Base-by-base conservation (phyloP, 2,329 filamentous ascomycete species). In the Cryphonectria carpinicola region DNA sequence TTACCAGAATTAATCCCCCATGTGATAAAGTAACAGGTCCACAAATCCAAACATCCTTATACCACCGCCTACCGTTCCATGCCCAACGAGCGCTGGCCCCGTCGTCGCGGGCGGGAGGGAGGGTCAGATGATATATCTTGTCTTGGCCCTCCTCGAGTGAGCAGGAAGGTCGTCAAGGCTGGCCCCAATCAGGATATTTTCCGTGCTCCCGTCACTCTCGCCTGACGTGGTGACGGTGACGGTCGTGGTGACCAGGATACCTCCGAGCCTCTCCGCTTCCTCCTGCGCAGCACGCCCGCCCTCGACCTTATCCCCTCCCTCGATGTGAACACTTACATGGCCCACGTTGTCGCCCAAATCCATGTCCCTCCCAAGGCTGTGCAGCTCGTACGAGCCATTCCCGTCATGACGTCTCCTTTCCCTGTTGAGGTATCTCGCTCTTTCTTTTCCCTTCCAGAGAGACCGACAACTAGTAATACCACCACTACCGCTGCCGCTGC, bases 171-270 rank as follows among this genome's bases (percentile, higher is more conserved):
- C 43, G 14, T 63, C 46, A 19, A 32, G 14, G 8, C 32, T 10
- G 41, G 68, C 46, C 49, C 65, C 22, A 4, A 39, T 32, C 56
- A 72, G 35, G n/a, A 72, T 71, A 4, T 54, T 64, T 46, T 71
- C 63, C 17, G 63, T 69, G 32, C 69, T 69, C n/a, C n/a, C 52
- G 60, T 69, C 69, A 32, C 49, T 58, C 11, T 65, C 66, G 41
- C 64, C 65, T 17, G 69, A 65, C 66, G 58, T 70, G 19, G 64
- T 61, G 63, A 66, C 69, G 46, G 66, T 56, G 60, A 70, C 32
- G 32, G 69, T 71, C 10, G 49, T 72, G 10, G 69, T 71, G 35
- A 72, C 71, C 58, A 71, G 41, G 4, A 72, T 72, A 7, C 66
- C 71, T 25, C 56, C 37, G 22, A 69, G 71, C 19, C 61, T 25